These are phyloP conservation scores for Colletotrichum shisoi DNA, from an alignment of 2,329 filamentous ascomycete genomes.

Conservation along the genomic window DNA sequence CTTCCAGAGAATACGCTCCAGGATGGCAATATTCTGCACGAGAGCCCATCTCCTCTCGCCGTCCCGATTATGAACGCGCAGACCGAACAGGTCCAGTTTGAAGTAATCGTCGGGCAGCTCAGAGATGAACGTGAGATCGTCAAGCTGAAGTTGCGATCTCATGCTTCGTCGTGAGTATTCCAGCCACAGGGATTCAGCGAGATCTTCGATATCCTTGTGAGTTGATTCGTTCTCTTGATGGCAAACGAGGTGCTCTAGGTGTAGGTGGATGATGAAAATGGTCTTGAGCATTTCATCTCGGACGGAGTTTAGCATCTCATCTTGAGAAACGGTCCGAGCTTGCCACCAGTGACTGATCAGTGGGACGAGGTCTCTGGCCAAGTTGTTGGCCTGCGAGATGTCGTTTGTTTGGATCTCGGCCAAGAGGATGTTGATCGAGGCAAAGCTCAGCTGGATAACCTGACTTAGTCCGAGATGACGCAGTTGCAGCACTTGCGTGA, in stretches of 20 bases:
- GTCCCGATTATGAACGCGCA: slow-evolving; percentile 61
- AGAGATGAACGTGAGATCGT: slow-evolving; percentile 71
- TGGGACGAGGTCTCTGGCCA: slow-evolving; percentile 70
- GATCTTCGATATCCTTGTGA: slow-evolving; percentile 63
- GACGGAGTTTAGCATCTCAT: slow-evolving; percentile 67
- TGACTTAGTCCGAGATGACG: slow-evolving; percentile 66
- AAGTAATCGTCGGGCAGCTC: slow-evolving; percentile 56
- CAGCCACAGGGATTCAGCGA: slow-evolving; percentile 74
- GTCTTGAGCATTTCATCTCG: slow-evolving; percentile 81
- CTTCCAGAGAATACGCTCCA: slow-evolving; percentile 60
- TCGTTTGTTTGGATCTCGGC: slow-evolving; percentile 73
- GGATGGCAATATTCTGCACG: slow-evolving; percentile 64
- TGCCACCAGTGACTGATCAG: slow-evolving; percentile 80
- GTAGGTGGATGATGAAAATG: slow-evolving; percentile 70
- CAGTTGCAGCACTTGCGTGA: slow-evolving; percentile 69
- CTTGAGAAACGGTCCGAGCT: slow-evolving; percentile 68
- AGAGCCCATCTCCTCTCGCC: slow-evolving; percentile 68
- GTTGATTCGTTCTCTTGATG: slow-evolving; percentile 53
- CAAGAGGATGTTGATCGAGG: slow-evolving; percentile 76
- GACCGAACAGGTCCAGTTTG: slow-evolving; percentile 59
- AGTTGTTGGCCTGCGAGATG: slow-evolving; percentile 65
- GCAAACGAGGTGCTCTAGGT: slow-evolving; percentile 65
- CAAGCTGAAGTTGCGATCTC: slow-evolving; percentile 76
- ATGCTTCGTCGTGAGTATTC: slow-evolving; percentile 80
- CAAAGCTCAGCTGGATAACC: slow-evolving; percentile 76